Base-by-base conservation (phyloP, 257 asterid genomes). In the Cordia subcordata region DNA sequence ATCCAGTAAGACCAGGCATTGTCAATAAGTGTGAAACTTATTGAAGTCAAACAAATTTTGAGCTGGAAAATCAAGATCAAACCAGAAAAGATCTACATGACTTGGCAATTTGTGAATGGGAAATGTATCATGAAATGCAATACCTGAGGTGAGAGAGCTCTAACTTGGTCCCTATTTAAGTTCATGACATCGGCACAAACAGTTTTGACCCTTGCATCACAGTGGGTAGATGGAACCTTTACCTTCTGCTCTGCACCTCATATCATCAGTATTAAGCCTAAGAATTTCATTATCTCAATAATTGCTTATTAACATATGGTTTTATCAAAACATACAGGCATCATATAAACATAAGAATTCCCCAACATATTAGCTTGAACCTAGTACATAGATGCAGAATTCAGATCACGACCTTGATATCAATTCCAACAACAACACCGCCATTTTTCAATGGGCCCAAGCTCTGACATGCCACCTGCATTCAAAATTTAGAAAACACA, bases 381-480 rank as follows among this genome's bases (percentile, higher is more conserved):
- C 47, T 10, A 42, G 1, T 42, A 42, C 47, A 42, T 27, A 27
- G 35, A 27, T 27, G 3, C 35, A 42, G 47, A 42, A 42, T 10
- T 42, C 15, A 14, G 47, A 42, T 42, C 4, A 8, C 10, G 60
- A 82, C 97, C 90, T 87, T 87, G 19, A 77, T 55, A 73, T 87
- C 97, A 61, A 90, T 83, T 53, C 98, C 98, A 45, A 85, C 85
- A 27, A 90, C 94, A 55, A 67, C 66, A 49, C 98, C 98, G 32
- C 93, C 96, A 53, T 77, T 85, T 47, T 65, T 73, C 55, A 78
- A 18, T 32, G 90, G 87, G 38, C 95, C 98, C 77, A 87, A 72
- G 68, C 79, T 83, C 74, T 83, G 96, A 68, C 98, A 90, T 6
- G 96, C 97, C 37, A 90, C 97, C 95, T 84, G 66, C 58, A 61